Evolutionary conservation across 352 stramenopile species (phyloP), one percentile per base, ranked within the genome.

Genomic region (Phytophthora megakarya): DNA sequence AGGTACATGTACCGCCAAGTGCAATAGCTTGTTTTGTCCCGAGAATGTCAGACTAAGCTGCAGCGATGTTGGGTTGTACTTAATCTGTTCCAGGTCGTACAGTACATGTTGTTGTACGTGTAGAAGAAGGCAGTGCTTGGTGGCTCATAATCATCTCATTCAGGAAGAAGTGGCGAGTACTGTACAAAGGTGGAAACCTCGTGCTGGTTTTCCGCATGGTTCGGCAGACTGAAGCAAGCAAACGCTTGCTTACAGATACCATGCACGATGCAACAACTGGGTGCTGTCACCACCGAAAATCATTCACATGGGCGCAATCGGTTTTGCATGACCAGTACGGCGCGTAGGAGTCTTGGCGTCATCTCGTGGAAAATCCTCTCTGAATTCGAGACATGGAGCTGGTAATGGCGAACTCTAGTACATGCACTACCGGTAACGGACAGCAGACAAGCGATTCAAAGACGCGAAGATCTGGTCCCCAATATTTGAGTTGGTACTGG

Each of bases 251-350:
- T 58, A 58, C 25, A 45, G 13, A 16, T 10, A 16, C 12, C 46
- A n/a, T 37, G 23, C n/a, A 59, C 37, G 22, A 65, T 65, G 26
- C 46, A 49, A 59, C 47, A 45, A 52, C 28, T 48, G 47, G 21
- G 30, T 38, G n/a, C 12, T 23, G 12, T 23, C 19, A 22, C 35
- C 49, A 53, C 49, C 40, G 40, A 66, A 61, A 66, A 30, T 39
- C 28, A 38, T 51, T 25, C 35, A 23, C 21, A 15, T 55, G 44
- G 33, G 33, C 45, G 21, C 7, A 47, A 46, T 60, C 33, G 25
- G 21, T n/a, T 15, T 60, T 51, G 18, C 39, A 49, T 26, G 25
- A 30, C 3, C 10, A n/a, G n/a, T n/a, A n/a, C n/a, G n/a, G n/a
- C n/a, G n/a, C n/a, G n/a, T 32, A 42, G 19, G 23, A 9, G 11